Evolutionary conservation across 805 yeast genomes (phyloP).

Genomic region (Ogataea angusta): DNA sequence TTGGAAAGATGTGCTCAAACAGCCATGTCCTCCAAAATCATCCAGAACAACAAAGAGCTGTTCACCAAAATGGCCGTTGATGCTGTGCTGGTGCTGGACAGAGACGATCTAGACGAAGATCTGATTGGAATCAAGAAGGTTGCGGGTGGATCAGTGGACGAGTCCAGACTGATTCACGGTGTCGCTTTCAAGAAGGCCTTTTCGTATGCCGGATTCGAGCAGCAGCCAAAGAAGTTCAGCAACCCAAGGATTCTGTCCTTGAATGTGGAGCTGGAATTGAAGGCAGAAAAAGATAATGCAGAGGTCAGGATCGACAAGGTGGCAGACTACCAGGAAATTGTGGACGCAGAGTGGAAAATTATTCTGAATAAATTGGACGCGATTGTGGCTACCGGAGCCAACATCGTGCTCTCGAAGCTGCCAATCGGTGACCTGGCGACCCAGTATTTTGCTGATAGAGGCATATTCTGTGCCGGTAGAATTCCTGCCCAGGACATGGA

Average conservation of each 20-base stretch:
- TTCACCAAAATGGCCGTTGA: conserved; percentile 97
- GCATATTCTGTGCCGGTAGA: conserved; percentile 96
- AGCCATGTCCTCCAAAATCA: conserved; percentile 94
- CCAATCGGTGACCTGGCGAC: conserved; percentile 99
- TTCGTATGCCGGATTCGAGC: conserved; percentile 98
- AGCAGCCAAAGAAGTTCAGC: conserved; percentile 84
- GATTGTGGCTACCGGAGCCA: conserved; percentile 81
- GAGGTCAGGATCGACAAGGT: conserved; percentile 96
- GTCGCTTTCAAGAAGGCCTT: conserved; percentile 97
- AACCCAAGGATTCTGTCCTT: conserved; percentile 81
- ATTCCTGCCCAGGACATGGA: conserved; percentile 87
- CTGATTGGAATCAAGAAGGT: conserved; percentile 93
- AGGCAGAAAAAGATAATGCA: conserved; percentile 98
- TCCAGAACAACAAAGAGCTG: conserved; percentile 80
- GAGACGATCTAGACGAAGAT: conserved; percentile 78
- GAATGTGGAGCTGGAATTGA: conserved; percentile 91
- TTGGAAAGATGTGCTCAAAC: conserved; percentile 92
- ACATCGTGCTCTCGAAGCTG: conserved; percentile 86
- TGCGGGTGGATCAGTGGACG: conserved; percentile 96
- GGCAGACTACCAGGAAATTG: conserved; percentile 89
- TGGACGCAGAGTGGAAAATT: conserved; percentile 98
- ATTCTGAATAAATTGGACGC: conserved; percentile 83
- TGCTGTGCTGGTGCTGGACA: conserved; percentile 86
- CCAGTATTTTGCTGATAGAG: conserved; percentile 94
- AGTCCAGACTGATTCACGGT: conserved; percentile 83